Percentiles rank a stretch among this genome's conserved stretches.
Conservation (phyloP, 2,329 filamentous ascomycete genomes). For the Neurospora sp. region DNA sequence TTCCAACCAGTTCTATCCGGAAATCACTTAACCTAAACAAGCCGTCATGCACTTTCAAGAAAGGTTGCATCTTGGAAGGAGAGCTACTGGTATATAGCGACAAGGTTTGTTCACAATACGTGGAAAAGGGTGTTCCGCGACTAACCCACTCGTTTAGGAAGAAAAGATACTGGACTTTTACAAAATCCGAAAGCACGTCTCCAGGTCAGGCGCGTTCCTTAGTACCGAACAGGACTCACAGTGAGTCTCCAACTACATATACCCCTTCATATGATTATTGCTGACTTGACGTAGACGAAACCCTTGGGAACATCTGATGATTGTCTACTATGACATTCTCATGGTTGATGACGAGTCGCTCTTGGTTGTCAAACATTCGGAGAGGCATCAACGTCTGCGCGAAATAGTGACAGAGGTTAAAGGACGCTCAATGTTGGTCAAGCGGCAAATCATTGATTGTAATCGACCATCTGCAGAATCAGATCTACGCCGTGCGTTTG, state of each 20-base stretch:
- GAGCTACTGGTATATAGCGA: conserved; percentile 75
- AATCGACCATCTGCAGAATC: conserved; percentile 37
- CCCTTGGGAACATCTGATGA: conserved; percentile 47
- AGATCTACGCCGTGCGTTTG: conserved; percentile 54
- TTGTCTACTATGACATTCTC: conserved; percentile 51
- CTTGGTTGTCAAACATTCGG: conserved; percentile 41
- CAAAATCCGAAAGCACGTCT: conserved; percentile 72
- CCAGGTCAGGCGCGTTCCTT: conserved; percentile 60
- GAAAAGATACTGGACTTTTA: conserved; percentile 64
- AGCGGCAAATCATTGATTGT: conserved; percentile 61
- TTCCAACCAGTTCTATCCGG: conserved; percentile 40
- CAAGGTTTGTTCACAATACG: conserved; percentile 27
- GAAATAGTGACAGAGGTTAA: conserved; percentile 39
- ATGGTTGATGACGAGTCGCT: conserved; percentile 45
- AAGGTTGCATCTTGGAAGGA: conserved; percentile 69
- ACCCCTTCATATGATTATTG: background rate
- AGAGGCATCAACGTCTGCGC: conserved; percentile 51
- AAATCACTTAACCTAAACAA: conserved; percentile 54
- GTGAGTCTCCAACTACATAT: conserved; percentile 29
- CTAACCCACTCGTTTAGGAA: conserved; percentile 27
- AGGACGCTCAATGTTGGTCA: conserved; percentile 58
- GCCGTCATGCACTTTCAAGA: conserved; percentile 47
- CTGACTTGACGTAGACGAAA: conserved; percentile 30
- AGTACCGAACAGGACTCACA: conserved; percentile 60
- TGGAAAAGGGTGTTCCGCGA: background rate